These are phyloP conservation scores for Coemansia erecta DNA, from an alignment of 192 early-diverging fungal genomes.

Conservation along the genomic window DNA sequence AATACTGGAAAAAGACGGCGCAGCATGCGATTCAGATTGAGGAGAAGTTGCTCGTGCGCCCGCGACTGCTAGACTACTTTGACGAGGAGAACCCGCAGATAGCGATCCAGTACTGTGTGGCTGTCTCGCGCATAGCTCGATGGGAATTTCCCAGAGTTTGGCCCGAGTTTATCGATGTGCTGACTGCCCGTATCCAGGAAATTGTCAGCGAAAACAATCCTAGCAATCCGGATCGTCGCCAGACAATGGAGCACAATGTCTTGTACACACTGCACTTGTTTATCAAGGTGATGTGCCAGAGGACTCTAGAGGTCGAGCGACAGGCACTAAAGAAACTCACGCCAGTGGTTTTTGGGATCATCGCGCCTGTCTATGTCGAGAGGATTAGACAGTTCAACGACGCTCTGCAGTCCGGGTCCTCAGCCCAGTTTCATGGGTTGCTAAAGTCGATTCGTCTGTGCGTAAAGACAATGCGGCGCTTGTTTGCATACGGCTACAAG, in stretches of 20 bases:
- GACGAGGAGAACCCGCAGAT: slow-evolving; percentile 71
- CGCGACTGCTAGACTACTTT: slow-evolving; percentile 61
- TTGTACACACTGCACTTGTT: slow-evolving; percentile 74
- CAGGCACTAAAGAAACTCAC: slow-evolving; percentile 60
- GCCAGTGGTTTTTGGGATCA: slow-evolving; percentile 67
- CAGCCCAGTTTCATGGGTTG: slow-evolving; percentile 31
- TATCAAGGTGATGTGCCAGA: slow-evolving; percentile 71
- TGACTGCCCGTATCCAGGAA: slow-evolving; percentile 15
- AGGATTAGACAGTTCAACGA: slow-evolving; percentile 59
- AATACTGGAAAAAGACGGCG: slow-evolving; percentile 78
- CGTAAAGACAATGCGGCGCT: slow-evolving; percentile 72
- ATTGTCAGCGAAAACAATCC: slow-evolving; percentile 11
- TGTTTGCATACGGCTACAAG: slow-evolving; percentile 73
- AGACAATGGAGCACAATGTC: slow-evolving; percentile 64
- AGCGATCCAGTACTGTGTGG: slow-evolving; percentile 71
- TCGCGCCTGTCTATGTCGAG: slow-evolving; percentile 64
- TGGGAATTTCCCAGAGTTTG: slow-evolving; percentile 87
- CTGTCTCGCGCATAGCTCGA: slow-evolving; percentile 78
- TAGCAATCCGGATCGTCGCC: slow-evolving; percentile 26
- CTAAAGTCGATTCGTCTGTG: slow-evolving; percentile 64
- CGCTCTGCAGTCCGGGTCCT: slow-evolving; percentile 27
- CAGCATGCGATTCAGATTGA: slow-evolving; percentile 54
- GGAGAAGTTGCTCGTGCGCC: slow-evolving; percentile 73
- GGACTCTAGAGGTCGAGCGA: slow-evolving; percentile 62
- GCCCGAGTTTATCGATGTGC: slow-evolving; percentile 54